Evolutionary conservation across 495 filamentous ascomycete genomes (phyloP), one percentile per base, ranked within the genome.

Genomic region (Aspergillus sclerotioniger): DNA sequence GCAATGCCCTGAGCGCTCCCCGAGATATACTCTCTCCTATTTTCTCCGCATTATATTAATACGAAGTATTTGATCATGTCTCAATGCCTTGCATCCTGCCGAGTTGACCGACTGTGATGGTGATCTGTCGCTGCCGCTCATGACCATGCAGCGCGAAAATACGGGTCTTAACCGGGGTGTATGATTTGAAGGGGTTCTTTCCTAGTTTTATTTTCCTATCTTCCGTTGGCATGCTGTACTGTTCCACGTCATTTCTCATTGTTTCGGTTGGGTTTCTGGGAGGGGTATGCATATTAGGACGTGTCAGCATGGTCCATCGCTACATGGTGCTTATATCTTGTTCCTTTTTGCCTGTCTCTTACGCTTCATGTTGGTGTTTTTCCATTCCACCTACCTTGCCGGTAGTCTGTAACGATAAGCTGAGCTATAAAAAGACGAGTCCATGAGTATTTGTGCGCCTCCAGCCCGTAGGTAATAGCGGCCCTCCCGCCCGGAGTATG

Each of bases 161-260:
- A 54, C 44, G 58, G 59, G 54, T 57, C 62, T 61, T 61, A 51
- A 37, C 48, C 56, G 53, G 57, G 57, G 58, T 61, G 62, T 62
- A 62, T 61, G 61, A 61, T 62, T 56, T 64, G 60, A 60, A 44
- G 31, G 51, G 53, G 64, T 50, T 63, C 51, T 53, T 60, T 66
- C 63, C 25, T 5, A 25, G 25, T 25, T 25, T 5, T 5, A 25
- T 25, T 25, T 25, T 25, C 25, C 25, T 25, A 25, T 25, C 5
- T 25, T 64, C 32, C 57, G 48, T 39, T 61, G 59, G 57, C 60
- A 47, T 68, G 58, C 57, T 68, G 67, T 61, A 66, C 33, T 62
- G 63, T 71, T 68, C 65, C 72, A 61, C 59, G 66, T 67, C 66
- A 67, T 69, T 67, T 71, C 62, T 56, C 63, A 70, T 70, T 68